Base-by-base conservation (phyloP, 257 asterid species). In the Solanum rostratum region DNA sequence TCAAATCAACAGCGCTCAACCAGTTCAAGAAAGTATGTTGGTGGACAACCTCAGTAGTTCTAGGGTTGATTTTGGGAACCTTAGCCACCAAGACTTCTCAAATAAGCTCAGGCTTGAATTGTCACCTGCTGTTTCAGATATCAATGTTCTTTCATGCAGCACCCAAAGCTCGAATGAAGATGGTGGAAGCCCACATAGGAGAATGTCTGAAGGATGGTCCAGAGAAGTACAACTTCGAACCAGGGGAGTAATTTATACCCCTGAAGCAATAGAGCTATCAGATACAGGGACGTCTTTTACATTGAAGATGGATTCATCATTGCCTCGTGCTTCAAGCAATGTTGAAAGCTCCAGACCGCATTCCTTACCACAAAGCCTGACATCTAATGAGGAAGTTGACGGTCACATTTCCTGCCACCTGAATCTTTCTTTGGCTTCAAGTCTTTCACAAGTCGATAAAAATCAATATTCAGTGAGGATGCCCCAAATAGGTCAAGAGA, bases 161-260 rank as follows among this genome's bases (percentile, higher is more conserved):
- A 92, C 97, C 3, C 97, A 91, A 76, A 94, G 98, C 90, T 94
- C 98, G 55, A 92, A 93, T 45, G 97, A 92, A 73, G 97, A 90
- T 73, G 96, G 91, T 62, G 90, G 90, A 20, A 92, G 90, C 82
- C 92, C 94, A 68, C 88, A 85, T 46, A 91, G 87, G 88, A 88
- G 91, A 84, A 76, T 76, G 52, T 83, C 88, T 33, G 94, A 92
- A 37, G 87, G 86, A 84, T 89, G 91, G 91, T 87, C 91, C 30
- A 93, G 89, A 65, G 93, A 92, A 5, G 78, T 59, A 79, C 91
- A 84, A 84, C 85, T 84, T 63, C 84, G 92, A 86, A 80, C 93
- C 2, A 90, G 88, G 7, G 92, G 88, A 41, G 73, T 88, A 29
- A 22, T 83, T 16, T 88, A 84, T 81, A 86, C 89, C n/a, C 88